Conservation (phyloP, 495 filamentous ascomycete species). For the Tuber microsphaerosporum region DNA sequence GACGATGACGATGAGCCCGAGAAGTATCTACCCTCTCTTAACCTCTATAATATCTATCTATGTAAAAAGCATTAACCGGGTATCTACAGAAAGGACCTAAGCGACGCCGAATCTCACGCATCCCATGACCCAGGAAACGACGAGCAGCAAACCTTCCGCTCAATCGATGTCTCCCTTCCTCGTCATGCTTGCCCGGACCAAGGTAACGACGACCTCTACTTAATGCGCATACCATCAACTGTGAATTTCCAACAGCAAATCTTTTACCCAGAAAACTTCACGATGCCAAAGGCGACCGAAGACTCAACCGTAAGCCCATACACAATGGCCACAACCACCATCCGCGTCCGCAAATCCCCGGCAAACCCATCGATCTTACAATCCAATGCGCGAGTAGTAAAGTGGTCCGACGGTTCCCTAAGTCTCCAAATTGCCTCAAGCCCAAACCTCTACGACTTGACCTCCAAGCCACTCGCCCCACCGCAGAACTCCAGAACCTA, state of each 20-base stretch:
- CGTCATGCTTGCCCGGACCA: conserved; percentile 56
- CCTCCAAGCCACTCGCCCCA: conserved; percentile 60
- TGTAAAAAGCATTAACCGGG: conserved; percentile 9
- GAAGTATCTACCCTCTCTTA: conserved; percentile 10
- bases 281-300: conserved; percentile 47
- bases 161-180: conserved; percentile 52
- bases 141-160: conserved; percentile 45
- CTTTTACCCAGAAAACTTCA: conserved; percentile 59
- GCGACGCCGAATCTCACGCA: conserved; percentile 61
- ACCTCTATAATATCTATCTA: conserved; percentile 37
- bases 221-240: conserved; percentile 60
- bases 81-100: conserved; percentile 49
- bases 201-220: conserved; percentile 58
- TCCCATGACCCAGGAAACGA: conserved; percentile 46
- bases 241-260: conserved; percentile 58
- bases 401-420: conserved; percentile 67
- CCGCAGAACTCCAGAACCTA: conserved; percentile 49
- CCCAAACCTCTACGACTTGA: conserved; percentile 58
- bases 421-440: conserved; percentile 65
- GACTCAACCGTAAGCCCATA: conserved; percentile 50
- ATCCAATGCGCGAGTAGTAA: conserved; percentile 64
- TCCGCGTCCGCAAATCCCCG: conserved; percentile 66
- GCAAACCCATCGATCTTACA: conserved; percentile 53
- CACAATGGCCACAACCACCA: conserved; percentile 58
- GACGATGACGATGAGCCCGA: conserved; percentile 40